Conservation (phyloP, 164 flowering plant species). For the Nymphaea colorata region DNA sequence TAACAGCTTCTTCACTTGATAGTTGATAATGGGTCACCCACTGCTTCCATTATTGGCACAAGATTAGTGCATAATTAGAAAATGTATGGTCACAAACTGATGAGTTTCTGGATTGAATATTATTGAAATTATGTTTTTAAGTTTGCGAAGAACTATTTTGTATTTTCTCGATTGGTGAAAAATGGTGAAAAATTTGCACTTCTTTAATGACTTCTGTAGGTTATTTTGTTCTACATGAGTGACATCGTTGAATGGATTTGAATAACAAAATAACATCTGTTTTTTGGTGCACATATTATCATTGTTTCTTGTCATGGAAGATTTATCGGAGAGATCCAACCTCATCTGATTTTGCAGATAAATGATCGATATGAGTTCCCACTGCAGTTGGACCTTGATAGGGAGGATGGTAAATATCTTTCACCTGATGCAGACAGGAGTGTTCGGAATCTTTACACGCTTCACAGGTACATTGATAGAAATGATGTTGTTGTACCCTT, state of each 20-base stretch:
- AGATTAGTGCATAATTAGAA: too few species aligned
- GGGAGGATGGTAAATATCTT: conserved; percentile 46
- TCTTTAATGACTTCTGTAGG: too few species aligned
- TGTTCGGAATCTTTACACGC: conserved; percentile 54
- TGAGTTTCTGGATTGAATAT: too few species aligned
- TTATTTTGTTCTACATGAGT: too few species aligned
- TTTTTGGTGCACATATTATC: not conserved
- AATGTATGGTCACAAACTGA: too few species aligned
- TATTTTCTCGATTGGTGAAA: too few species aligned
- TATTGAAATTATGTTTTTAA: too few species aligned
- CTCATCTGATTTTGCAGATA: conserved; percentile 23
- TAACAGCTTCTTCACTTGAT: too few species aligned
- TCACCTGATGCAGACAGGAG: conserved; percentile 56
- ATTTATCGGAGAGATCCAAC: not conserved
- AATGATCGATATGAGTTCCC: conserved; percentile 72
- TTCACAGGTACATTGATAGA: conserved; percentile 32
- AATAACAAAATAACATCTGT: not conserved
- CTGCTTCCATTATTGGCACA: too few species aligned
- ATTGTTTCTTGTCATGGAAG: not conserved
- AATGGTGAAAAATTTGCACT: too few species aligned
- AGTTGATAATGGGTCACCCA: too few species aligned
- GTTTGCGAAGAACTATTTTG: too few species aligned
- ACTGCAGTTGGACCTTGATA: conserved; percentile 55
- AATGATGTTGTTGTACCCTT: not conserved
- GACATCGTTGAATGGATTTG: not conserved